Evolutionary conservation across 306 rosid species (phyloP), one percentile per base, ranked within the genome.

Genomic region (Trifolium dubium): DNA sequence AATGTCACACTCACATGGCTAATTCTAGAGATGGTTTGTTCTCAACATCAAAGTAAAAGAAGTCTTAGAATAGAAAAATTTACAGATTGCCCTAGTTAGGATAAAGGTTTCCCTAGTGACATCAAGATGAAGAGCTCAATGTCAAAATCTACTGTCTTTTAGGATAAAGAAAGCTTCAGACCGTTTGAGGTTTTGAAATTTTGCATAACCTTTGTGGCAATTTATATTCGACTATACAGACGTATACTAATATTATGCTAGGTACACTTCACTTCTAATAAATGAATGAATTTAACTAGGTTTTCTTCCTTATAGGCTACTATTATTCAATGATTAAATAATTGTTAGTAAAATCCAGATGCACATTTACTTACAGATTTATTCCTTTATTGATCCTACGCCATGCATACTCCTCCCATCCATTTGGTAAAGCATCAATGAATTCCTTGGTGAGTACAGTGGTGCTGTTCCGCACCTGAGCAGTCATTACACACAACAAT

Each of bases 401-500:
- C 99, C 98, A 95, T 8, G 99, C 99, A 78, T 92, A 95, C 62
- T 95, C 96, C 84, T 86, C 93, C 99, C 99, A 95, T 81, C 99
- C 99, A 80, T 92, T 90, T 76, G 96, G 99, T 67, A 95, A 90
- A 80, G 91, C 80, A 83, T 95, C 93, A 72, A 95, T 85, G 75
- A 88, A 95, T 88, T 95, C 99, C 83, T 74, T 86, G 69, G 99
- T 95, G 44, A 95, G 90, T 77, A 95, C 81, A 63, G 99, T 92
- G 73, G 99, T 88, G 83, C 99, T 92, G 73, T 92, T 95, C 68
- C 97, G 90, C 88, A 95, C 99, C 99, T 92, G 86, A 69, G 86
- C 83, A 88, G 76, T 82, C 87, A 84, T 80, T 83, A 73, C 68
- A 82, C 74, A 74, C 47, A 77, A 13, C 51, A 83, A 79, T 73